A percentile compares a stretch with the other conserved stretches of the same genome.
Conservation (phyloP, 1,284 basidiomycete species). For the Fistulina hepatica region DNA sequence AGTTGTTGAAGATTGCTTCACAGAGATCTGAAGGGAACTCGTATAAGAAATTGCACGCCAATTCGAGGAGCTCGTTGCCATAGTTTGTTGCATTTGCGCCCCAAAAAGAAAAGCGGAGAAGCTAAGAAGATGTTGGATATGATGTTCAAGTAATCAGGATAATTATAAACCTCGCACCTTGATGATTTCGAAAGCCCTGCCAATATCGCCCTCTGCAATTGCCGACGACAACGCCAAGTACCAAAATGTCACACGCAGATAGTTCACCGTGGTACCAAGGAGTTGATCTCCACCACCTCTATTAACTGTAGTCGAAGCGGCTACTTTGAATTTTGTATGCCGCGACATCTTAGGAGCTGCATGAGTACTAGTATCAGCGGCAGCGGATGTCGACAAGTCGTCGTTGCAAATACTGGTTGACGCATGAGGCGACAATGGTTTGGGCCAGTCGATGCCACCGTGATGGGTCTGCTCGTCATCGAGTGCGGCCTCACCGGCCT, state of each 20-base stretch:
- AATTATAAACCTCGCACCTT: constrained; percentile 10
- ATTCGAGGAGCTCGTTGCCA: constrained; percentile 21
- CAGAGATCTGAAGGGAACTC: constrained; percentile 17
- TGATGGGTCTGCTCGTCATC: not conserved
- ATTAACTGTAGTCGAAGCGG: constrained; percentile 2
- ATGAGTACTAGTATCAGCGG: no score
- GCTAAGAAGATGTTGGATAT: not conserved
- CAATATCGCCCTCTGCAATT: constrained; percentile 21
- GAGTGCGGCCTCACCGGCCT: constrained; percentile 1
- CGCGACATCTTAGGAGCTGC: no score
- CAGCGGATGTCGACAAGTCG: no score
- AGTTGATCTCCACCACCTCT: constrained; percentile 1
- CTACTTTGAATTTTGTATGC: no score
- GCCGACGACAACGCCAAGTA: constrained; percentile 18
- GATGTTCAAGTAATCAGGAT: no score
- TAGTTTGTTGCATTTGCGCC: constrained; percentile 21
- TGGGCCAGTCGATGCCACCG: not conserved
- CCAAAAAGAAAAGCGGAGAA: constrained; percentile 21
- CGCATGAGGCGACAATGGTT: not conserved
- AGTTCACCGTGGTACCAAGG: not conserved
- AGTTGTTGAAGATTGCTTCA: constrained; percentile 16
- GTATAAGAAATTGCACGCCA: constrained; percentile 22
- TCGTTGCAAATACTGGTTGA: no score
- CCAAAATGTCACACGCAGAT: constrained; percentile 18
- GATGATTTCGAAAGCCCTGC: constrained; percentile 20